phyloP scores from a whole-genome alignment of 2,329 filamentous ascomycete genomes.

The Ceratocystiopsis minuta region DNA sequence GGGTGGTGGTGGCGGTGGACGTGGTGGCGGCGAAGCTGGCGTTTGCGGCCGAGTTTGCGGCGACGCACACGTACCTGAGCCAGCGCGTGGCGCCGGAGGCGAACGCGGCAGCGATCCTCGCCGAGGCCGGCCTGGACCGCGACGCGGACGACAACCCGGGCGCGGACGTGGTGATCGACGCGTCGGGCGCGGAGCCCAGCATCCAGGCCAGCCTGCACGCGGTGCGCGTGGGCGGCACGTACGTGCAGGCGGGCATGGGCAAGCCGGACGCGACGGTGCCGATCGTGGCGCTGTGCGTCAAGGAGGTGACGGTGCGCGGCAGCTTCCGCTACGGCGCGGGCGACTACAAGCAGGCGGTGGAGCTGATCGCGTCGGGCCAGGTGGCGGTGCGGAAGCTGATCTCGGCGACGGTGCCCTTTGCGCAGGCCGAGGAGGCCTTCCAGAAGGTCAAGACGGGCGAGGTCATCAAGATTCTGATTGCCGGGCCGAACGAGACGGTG shows the following conservation, averaged over 20 bases:
- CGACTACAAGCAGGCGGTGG: slow-evolving; percentile 71
- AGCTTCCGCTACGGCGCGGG: slow-evolving; percentile 80
- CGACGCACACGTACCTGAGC: slow-evolving; percentile 53
- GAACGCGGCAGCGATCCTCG: slow-evolving; percentile 52
- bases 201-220: slow-evolving; percentile 60
- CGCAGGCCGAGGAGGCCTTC: slow-evolving; percentile 72
- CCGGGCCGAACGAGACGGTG: slow-evolving; percentile 44
- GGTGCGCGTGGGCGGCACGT: slow-evolving; percentile 53
- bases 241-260: slow-evolving; percentile 83
- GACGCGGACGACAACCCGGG: slow-evolving; percentile 26
- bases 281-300: slow-evolving; percentile 75
- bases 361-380: slow-evolving; percentile 53
- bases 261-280: slow-evolving; percentile 76
- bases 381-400: slow-evolving; percentile 73
- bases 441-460: slow-evolving; percentile 71
- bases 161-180: slow-evolving; percentile 66
- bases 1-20: slow-evolving; percentile 71
- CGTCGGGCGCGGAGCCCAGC: slow-evolving; percentile 58
- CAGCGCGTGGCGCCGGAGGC: slow-evolving; percentile 46
- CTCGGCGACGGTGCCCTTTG: slow-evolving; percentile 58
- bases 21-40: slow-evolving; percentile 64
- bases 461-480: slow-evolving; percentile 53
- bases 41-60: slow-evolving; percentile 56
- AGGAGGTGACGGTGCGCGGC: slow-evolving; percentile 74
- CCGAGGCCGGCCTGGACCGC: slow-evolving; percentile 35